Percentiles rank a stretch among this genome's conserved stretches.
phyloP scores from a whole-genome alignment of 2,329 filamentous ascomycete genomes.

The Trichophaea hybrida region DNA sequence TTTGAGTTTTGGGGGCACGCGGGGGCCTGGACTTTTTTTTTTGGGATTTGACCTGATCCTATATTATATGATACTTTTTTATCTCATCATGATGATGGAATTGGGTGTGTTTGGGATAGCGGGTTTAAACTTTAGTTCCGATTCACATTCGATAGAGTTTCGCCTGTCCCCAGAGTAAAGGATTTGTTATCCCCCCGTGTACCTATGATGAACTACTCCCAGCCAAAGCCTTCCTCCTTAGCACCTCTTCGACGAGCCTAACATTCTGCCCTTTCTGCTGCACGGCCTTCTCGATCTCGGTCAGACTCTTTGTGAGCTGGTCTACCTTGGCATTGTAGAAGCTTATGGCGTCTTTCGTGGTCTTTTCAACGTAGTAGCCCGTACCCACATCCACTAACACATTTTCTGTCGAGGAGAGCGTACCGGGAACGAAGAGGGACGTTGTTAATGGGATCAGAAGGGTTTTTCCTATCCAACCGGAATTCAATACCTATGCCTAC shows the following conservation, averaged over 20 bases:
- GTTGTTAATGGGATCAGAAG: conserved; percentile 91
- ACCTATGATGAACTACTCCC: neutral
- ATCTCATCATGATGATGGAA: too few relatives aligned
- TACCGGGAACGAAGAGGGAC: conserved; percentile 83
- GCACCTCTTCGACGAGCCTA: conserved; percentile 68
- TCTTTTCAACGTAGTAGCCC: conserved; percentile 84
- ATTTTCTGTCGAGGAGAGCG: conserved; percentile 55
- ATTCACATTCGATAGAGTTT: too few relatives aligned
- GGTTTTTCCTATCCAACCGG: conserved; percentile 37
- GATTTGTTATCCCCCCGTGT: too few relatives aligned
- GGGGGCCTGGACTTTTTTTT: too few relatives aligned
- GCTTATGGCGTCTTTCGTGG: conserved; percentile 44
- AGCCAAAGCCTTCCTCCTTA: neutral
- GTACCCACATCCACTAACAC: conserved; percentile 89
- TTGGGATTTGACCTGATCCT: too few relatives aligned
- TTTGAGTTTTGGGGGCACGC: neutral
- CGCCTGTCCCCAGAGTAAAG: too few relatives aligned
- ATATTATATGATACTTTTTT: too few relatives aligned
- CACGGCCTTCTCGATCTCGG: conserved; percentile 53
- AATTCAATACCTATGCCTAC: neutral
- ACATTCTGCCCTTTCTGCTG: conserved; percentile 69
- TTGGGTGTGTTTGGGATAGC: too few relatives aligned
- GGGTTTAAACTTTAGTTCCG: too few relatives aligned
- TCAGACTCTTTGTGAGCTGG: conserved; percentile 48
- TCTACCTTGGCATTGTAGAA: conserved; percentile 58